Percentiles rank a stretch among this genome's conserved stretches.
phyloP scores from a whole-genome alignment of 2,329 filamentous ascomycete genomes.

The Cytospora piceae region DNA sequence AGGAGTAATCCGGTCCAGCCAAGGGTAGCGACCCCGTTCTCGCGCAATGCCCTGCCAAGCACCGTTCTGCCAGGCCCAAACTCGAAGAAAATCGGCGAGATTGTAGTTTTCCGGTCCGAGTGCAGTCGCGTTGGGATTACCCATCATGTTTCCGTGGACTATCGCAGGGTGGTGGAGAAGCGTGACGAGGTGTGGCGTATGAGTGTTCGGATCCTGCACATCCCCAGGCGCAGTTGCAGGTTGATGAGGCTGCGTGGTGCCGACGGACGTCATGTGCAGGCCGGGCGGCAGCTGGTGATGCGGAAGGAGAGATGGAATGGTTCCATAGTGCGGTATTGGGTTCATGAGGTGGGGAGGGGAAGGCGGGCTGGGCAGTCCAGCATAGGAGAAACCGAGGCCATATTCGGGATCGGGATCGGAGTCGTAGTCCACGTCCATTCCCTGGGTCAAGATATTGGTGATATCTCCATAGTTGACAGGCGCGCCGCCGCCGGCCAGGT shows the following conservation, averaged over 20 bases:
- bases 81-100: constrained; percentile 53
- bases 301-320: constrained; percentile 9
- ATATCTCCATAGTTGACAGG: constrained; percentile 32
- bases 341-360: constrained; percentile 20
- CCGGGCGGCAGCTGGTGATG: constrained; percentile 9
- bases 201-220: constrained; percentile 8
- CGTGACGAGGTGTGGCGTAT: constrained; percentile 13
- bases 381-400: constrained; percentile 13
- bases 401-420: constrained; percentile 21
- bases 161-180: constrained; percentile 18
- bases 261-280: background rate
- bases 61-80: constrained; percentile 49
- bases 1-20: constrained; percentile 40
- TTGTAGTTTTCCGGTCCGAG: constrained; percentile 55
- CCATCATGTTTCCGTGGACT: constrained; percentile 39
- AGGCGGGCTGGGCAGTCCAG: background rate
- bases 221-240: constrained; percentile 8
- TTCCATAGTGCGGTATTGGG: constrained; percentile 11
- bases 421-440: constrained; percentile 34
- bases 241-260: constrained; percentile 14
- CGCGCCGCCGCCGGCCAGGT: constrained; percentile 35
- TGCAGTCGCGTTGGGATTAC: constrained; percentile 40
- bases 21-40: constrained; percentile 38
- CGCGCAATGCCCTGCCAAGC: constrained; percentile 35
- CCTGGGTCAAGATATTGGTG: constrained; percentile 32